Evolutionary conservation across 2,329 filamentous ascomycete genomes (phyloP).

Genomic region (Trichoderma brevicompactum): DNA sequence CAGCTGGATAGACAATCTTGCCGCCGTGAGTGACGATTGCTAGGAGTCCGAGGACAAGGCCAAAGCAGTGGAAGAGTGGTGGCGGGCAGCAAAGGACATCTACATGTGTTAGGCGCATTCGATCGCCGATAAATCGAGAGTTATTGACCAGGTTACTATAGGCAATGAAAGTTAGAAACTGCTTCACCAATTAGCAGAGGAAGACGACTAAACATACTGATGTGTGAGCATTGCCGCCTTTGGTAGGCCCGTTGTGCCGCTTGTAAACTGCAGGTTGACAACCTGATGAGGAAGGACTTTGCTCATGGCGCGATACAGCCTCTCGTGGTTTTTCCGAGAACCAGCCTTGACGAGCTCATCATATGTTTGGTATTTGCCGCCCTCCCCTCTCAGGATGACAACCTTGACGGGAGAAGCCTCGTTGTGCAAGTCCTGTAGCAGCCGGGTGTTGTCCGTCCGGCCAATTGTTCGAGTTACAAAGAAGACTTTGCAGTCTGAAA

Average conservation of each 20-base stretch:
- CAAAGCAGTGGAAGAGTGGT: conserved; percentile 85
- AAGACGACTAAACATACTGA: conserved; percentile 52
- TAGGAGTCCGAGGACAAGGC: conserved; percentile 75
- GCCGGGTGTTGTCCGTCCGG: conserved; percentile 62
- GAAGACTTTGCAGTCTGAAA: conserved; percentile 72
- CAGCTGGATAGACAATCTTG: conserved; percentile 75
- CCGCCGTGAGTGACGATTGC: conserved; percentile 74
- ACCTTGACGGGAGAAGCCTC: conserved; percentile 55
- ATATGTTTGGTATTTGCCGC: conserved; percentile 63
- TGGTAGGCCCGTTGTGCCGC: conserved; percentile 73
- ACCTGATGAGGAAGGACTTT: conserved; percentile 67
- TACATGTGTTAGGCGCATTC: conserved; percentile 68
- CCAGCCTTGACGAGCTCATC: conserved; percentile 60
- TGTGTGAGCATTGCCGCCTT: conserved; percentile 78
- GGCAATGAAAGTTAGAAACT: neutral
- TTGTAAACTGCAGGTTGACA: conserved; percentile 75
- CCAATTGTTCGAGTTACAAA: conserved; percentile 75
- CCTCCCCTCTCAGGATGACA: conserved; percentile 62
- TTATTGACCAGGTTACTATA: conserved; percentile 65
- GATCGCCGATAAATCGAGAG: conserved; percentile 71
- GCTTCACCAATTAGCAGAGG: neutral
- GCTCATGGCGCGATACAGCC: conserved; percentile 57
- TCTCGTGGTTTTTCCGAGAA: conserved; percentile 51
- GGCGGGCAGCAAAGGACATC: conserved; percentile 81
- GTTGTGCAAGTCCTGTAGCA: conserved; percentile 59